These are phyloP conservation scores for Fennellomyces sp. DNA, from an alignment of 371 early-diverging fungal genomes.

Conservation along the genomic window DNA sequence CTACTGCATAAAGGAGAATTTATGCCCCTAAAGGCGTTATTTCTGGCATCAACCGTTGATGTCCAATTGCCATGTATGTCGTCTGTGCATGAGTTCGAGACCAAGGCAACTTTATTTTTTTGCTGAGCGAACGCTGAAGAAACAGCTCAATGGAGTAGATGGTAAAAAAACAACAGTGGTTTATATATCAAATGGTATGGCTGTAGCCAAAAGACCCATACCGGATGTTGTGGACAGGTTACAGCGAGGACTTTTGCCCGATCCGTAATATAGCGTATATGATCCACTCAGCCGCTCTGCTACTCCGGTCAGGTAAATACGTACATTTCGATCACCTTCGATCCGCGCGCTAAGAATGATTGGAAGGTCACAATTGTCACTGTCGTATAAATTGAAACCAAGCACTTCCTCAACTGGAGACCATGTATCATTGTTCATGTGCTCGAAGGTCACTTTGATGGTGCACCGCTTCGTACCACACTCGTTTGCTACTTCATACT, in stretches of 20 bases:
- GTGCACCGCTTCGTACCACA: background rate
- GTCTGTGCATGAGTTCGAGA: too few relatives aligned
- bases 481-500: background rate
- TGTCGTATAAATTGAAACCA: slow-evolving; percentile 18
- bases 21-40: too few relatives aligned
- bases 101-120: too few relatives aligned
- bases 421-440: background rate
- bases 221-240: slow-evolving; percentile 10
- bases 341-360: slow-evolving; percentile 16
- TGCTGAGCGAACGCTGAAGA: too few relatives aligned
- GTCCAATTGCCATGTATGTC: too few relatives aligned
- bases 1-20: too few relatives aligned
- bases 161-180: too few relatives aligned
- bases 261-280: slow-evolving; percentile 21
- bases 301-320: slow-evolving; percentile 13
- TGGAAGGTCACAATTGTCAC: background rate
- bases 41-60: too few relatives aligned
- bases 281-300: background rate
- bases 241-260: slow-evolving; percentile 21
- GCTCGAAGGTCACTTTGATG: background rate
- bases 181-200: background rate
- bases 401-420: background rate
- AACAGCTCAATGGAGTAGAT: too few relatives aligned
- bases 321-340: slow-evolving; percentile 6
- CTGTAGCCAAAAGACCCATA: slow-evolving; percentile 15